Conservation (phyloP, 2,329 filamentous ascomycete genomes). For the Aspergillus uvarum region DNA sequence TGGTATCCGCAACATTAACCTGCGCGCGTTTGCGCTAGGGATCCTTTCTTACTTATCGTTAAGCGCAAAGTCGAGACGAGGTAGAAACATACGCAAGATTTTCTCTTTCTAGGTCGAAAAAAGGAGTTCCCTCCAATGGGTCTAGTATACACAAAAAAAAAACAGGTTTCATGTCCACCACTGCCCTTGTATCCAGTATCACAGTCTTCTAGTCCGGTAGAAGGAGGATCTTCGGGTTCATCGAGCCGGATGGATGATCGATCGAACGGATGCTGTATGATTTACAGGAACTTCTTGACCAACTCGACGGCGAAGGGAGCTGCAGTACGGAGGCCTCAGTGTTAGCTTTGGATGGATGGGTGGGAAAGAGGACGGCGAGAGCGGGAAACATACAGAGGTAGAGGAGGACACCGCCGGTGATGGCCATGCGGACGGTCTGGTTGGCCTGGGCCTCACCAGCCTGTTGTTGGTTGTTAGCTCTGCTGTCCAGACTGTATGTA, state of each 20-base stretch:
- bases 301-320: slow-evolving; percentile 53
- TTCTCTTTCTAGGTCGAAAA: neutral
- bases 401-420: slow-evolving; percentile 55
- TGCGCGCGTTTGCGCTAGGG: neutral
- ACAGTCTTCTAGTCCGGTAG: neutral
- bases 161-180: too few species aligned
- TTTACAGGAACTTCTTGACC: slow-evolving; percentile 48
- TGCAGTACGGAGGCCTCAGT: slow-evolving; percentile 19
- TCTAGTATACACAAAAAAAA: neutral
- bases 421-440: slow-evolving; percentile 55
- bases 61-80: neutral
- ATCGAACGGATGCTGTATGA: slow-evolving; percentile 6
- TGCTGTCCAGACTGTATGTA: neutral
- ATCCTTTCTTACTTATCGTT: neutral
- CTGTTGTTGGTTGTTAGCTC: slow-evolving; percentile 26
- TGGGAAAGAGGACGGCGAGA: neutral
- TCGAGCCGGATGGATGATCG: neutral
- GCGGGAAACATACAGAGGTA: slow-evolving; percentile 57
- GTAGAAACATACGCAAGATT: neutral
- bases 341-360: neutral
- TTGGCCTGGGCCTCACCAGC: slow-evolving; percentile 55
- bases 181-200: neutral
- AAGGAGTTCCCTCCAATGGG: neutral
- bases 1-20: neutral
- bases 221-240: neutral